Base-by-base conservation (phyloP, 176 grass and related monocot genomes). In the Oryza punctata region DNA sequence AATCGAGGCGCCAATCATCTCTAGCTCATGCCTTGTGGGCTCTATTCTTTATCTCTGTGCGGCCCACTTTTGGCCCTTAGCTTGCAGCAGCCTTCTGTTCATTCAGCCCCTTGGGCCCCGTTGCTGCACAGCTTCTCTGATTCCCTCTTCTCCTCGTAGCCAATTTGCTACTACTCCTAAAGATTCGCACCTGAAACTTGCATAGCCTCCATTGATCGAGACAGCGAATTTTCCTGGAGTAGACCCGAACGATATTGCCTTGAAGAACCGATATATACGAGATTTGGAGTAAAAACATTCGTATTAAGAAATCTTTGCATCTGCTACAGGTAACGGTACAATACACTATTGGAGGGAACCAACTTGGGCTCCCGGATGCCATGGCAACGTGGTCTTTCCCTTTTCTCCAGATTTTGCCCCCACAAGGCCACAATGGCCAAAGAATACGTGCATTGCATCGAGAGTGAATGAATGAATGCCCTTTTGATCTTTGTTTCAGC, bases 391-490 rank as follows among this genome's bases (percentile, higher is more conserved):
- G 23, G 27, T 54, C 26, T 10, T 18, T 12, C 3, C 14, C 10
- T 14, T 14, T 21, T 63, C 50, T 33, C 10, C 74, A 49, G 77
- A 69, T 63, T 23, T 69, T 52, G 14, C 3, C 8, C 14, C 24
- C 19, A 26, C 57, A 61, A 61, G 1, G 57, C 24, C 19, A 26
- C 57, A 61, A 61, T 6, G 57, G 57, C 57, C 57, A 61, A 24
- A 23, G n/a, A 3, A 10, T 24, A 41, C 54, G 24, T 3, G 37
- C 46, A 52, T n/a, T n/a, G 23, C 76, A 75, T 26, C 25, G 24
- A 26, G 63, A 60, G 69, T 81, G 44, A 70, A 75, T 65, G 71
- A 60, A 70, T 76, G 44, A 70, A 75, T 65, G 65, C 29, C 28
- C 43, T 77, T 76, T 69, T 76, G 63, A 87, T 16, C 40, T 70